A percentile compares a stretch with the other conserved stretches of the same genome.
These are phyloP conservation scores for Mycothermus thermophilus DNA, from an alignment of 495 filamentous ascomycete species.

Conservation along the genomic window DNA sequence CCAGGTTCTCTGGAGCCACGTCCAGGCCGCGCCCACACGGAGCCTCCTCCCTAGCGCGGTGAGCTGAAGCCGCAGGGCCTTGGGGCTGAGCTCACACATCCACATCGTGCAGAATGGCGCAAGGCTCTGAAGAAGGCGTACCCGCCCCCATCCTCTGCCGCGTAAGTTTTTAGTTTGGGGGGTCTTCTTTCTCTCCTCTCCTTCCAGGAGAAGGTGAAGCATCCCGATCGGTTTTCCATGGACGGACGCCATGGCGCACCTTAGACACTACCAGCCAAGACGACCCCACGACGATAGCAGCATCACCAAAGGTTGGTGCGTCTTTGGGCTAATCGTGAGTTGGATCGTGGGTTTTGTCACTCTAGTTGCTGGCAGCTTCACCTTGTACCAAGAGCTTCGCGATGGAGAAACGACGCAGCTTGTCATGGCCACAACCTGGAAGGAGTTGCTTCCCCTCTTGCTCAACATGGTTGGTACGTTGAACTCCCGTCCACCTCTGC, in stretches of 20 bases:
- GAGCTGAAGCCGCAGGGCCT: no score
- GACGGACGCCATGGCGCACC: slow-evolving; percentile 6
- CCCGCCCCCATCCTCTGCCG: no score
- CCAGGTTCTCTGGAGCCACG: no score
- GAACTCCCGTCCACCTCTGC: no score
- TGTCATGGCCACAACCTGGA: slow-evolving; percentile 10
- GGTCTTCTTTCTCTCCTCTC: background rate
- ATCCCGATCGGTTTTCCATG: no score
- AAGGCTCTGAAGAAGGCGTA: no score
- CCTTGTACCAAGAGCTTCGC: slow-evolving; percentile 7
- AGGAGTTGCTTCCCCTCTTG: slow-evolving; percentile 12
- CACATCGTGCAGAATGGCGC: no score
- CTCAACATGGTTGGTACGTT: slow-evolving; percentile 19
- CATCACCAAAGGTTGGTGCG: slow-evolving; percentile 8
- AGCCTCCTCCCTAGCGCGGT: no score
- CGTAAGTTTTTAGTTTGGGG: no score
- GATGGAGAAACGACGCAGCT: slow-evolving; percentile 9
- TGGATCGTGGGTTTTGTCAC: slow-evolving; percentile 11
- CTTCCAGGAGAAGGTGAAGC: background rate
- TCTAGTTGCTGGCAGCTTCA: slow-evolving; percentile 10
- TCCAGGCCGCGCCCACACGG: no score
- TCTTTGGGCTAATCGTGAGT: slow-evolving; percentile 10
- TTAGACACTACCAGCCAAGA: no score
- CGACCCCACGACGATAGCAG: slow-evolving; percentile 12
- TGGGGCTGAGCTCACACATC: no score